phyloP scores from a whole-genome alignment of 805 yeast species.

The Groenewaldozyma salmanticensis region DNA sequence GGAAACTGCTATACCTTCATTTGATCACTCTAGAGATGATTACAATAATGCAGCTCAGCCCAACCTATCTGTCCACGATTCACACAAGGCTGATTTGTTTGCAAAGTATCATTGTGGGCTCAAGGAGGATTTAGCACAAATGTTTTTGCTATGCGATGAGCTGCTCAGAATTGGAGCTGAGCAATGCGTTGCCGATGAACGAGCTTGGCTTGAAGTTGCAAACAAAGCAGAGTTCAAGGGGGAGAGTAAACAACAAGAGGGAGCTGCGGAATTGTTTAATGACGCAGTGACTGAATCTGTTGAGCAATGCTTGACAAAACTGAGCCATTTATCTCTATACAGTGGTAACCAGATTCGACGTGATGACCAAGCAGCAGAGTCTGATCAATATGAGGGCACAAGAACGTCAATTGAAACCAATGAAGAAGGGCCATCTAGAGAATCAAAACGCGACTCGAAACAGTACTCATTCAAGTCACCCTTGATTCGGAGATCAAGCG shows the following conservation, averaged over 20 bases:
- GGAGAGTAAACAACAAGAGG: not conserved
- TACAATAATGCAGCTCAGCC: slow-evolving; percentile 2
- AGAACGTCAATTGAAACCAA: not conserved
- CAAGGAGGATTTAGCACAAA: slow-evolving; percentile 18
- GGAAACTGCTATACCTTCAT: not conserved
- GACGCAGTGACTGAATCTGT: not conserved
- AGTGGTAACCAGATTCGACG: too few relatives aligned
- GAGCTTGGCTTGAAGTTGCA: slow-evolving; percentile 17
- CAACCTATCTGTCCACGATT: slow-evolving; percentile 6
- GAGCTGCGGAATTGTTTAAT: not conserved
- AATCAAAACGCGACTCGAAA: not conserved
- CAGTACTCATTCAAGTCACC: not conserved
- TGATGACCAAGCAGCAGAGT: not conserved
- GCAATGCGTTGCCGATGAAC: slow-evolving; percentile 12
- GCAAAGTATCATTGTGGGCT: slow-evolving; percentile 15
- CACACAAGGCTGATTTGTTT: slow-evolving; percentile 16
- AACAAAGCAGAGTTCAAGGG: too few relatives aligned
- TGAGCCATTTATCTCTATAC: not conserved
- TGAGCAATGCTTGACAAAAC: not conserved
- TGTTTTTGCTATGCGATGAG: slow-evolving; percentile 12
- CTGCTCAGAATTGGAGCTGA: slow-evolving; percentile 12
- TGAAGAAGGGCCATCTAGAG: not conserved
- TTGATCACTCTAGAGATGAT: not conserved
- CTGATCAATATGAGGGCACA: not conserved
- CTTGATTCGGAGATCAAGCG: not conserved